These are phyloP conservation scores for Blumeriella jaapii DNA, from an alignment of 2,329 filamentous ascomycete species.

Conservation along the genomic window DNA sequence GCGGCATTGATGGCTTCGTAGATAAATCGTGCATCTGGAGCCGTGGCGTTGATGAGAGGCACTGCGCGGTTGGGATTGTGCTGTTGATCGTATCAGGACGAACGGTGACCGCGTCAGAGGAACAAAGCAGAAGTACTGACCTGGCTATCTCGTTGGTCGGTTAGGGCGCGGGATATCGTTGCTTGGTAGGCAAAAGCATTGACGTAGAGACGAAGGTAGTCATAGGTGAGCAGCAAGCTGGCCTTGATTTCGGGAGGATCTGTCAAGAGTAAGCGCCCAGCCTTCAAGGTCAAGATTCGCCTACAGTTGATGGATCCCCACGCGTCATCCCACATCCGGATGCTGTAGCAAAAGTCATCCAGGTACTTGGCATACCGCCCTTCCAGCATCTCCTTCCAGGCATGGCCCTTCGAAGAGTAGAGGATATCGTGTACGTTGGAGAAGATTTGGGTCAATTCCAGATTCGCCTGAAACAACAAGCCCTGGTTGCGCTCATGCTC, in stretches of 20 bases:
- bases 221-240: conserved; percentile 57
- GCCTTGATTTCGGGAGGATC: conserved; percentile 55
- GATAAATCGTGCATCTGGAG: conserved; percentile 53
- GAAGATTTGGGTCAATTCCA: conserved; percentile 62
- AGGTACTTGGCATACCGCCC: conserved; percentile 67
- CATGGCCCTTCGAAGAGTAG: conserved; percentile 59
- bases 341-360: conserved; percentile 58
- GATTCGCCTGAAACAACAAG: conserved; percentile 56
- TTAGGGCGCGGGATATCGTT: conserved; percentile 41
- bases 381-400: conserved; percentile 57
- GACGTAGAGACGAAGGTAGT: conserved; percentile 62
- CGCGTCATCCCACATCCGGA: conserved; percentile 58
- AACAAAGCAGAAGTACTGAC: too few relatives aligned
- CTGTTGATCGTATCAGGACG: too few relatives aligned
- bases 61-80: conserved; percentile 31
- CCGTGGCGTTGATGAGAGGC: conserved; percentile 34
- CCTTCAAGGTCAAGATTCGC: conserved; percentile 11
- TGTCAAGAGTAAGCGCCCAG: conserved; percentile 19
- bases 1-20: conserved; percentile 55
- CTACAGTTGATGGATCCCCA: conserved; percentile 56
- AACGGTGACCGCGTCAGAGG: too few relatives aligned
- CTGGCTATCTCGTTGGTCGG: conserved; percentile 21
- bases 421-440: conserved; percentile 64
- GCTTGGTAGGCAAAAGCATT: conserved; percentile 69
- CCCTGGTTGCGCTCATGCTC: conserved; percentile 55